These are phyloP conservation scores for Xylaria bambusicola DNA, from an alignment of 495 filamentous ascomycete species.

Conservation along the genomic window DNA sequence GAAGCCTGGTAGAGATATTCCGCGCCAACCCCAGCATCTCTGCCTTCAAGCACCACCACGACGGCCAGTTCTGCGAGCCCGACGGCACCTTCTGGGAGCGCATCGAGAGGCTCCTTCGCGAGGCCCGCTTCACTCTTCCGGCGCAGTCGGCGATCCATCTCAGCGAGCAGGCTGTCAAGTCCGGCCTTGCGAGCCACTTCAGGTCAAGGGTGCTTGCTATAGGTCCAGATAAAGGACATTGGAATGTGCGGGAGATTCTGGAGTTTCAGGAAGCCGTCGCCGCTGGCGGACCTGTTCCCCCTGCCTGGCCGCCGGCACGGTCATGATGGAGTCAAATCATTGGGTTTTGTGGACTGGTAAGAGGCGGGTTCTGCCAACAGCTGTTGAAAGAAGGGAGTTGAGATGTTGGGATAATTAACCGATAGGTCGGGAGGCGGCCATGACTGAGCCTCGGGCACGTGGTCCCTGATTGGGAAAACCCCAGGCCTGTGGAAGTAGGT, in stretches of 20 bases:
- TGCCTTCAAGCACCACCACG: background rate
- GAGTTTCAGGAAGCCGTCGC: background rate
- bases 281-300: background rate
- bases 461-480: background rate
- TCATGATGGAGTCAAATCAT: background rate
- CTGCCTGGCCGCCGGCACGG: background rate
- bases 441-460: background rate
- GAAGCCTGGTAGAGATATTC: constrained; percentile 3
- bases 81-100: constrained; percentile 9
- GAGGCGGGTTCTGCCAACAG: background rate
- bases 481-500: background rate
- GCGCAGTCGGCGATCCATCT: constrained; percentile 1
- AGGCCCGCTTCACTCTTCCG: background rate
- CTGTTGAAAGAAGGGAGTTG: background rate
- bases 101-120: constrained; percentile 4
- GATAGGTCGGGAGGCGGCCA: no score
- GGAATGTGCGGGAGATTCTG: constrained; percentile 1
- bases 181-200: constrained; percentile 4
- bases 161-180: background rate
- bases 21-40: constrained; percentile 15
- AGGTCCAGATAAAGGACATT: background rate
- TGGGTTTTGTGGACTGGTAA: background rate
- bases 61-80: background rate
- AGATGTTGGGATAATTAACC: background rate
- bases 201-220: background rate